Base-by-base conservation (phyloP, 1,284 basidiomycete species). In the Waitea zeae region DNA sequence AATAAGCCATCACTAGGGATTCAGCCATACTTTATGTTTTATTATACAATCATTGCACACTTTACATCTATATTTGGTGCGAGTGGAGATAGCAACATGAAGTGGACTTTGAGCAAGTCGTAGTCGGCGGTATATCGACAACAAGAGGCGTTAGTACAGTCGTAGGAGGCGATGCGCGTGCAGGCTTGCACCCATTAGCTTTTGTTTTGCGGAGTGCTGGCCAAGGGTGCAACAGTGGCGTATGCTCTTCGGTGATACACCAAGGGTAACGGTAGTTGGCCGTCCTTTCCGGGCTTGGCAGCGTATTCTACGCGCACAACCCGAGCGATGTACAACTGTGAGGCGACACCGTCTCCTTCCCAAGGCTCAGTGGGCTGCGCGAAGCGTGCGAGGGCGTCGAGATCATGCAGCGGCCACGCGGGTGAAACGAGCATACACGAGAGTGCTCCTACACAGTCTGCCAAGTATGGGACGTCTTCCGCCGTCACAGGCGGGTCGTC, bases 381-480 rank as follows among this genome's bases (percentile, higher is more conserved):
- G 36, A 37, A 22, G 6, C 41, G 36, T 2, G 36, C 41, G 13
- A 47, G 33, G 17, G 41, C 37, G 14, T 45, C 44, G 18, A 58
- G 38, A 32, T 58, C 51, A 36, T 52, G 54, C 34, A 58, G 39
- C 14, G 51, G 51, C 54, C 53, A 57, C 4, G 53, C 48, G 9
- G 49, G 41, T 12, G 49, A 49, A 28, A 56, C 44, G 5, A 57
- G 46, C 22, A 46, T 48, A 39, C 56, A 57, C 2, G 71, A 65
- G 4, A 81, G 47, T 7, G 75, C 70, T 13, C 77, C 77, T 13
- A 80, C 48, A 3, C 61, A 56, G 17, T 61, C 67, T 1, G 54
- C 53, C 20, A 79, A 46, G 5, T 79, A 42, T 1, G 76, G 74
- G 13, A 80, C 48, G 1, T 66, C 67, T 7, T 78, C 70, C 7